Evolutionary conservation across 2,329 filamentous ascomycete species (phyloP).

Genomic region (Neopestalotiopsis clavispora): DNA sequence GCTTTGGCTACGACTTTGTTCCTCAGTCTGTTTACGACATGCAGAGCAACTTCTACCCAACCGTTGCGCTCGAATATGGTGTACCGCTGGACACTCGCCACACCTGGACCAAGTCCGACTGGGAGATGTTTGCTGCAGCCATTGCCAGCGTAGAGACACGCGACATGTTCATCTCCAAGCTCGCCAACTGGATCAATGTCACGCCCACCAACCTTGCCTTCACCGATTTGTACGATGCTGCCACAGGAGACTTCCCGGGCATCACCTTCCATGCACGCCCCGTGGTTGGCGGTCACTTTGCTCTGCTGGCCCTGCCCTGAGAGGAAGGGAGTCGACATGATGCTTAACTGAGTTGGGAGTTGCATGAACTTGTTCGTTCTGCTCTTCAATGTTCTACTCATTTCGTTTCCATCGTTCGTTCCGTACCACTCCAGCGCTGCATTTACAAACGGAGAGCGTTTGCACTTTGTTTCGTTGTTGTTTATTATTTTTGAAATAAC

Average conservation of each 20-base stretch:
- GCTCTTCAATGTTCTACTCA: not conserved
- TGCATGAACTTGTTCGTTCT: not conserved
- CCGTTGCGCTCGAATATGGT: conserved; percentile 76
- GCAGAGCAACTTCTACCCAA: conserved; percentile 78
- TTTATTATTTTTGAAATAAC: not conserved
- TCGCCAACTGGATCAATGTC: conserved; percentile 77
- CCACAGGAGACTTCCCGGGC: conserved; percentile 68
- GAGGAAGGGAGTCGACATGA: not conserved
- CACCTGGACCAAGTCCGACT: conserved; percentile 84
- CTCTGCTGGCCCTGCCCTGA: conserved; percentile 67
- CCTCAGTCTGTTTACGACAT: conserved; percentile 76
- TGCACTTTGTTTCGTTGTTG: not conserved
- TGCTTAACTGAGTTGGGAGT: not conserved
- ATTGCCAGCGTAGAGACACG: conserved; percentile 67
- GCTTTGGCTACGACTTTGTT: conserved; percentile 70
- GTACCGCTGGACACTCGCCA: conserved; percentile 82
- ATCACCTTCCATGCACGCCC: conserved; percentile 78
- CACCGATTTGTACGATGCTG: conserved; percentile 79
- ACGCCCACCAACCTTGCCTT: conserved; percentile 73
- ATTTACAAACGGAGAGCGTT: not conserved
- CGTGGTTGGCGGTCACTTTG: conserved; percentile 81
- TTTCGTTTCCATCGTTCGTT: not conserved
- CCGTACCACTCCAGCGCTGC: not conserved
- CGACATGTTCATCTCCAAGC: conserved; percentile 67
- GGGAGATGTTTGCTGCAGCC: conserved; percentile 85